Evolutionary conservation across 345 rosid genomes (phyloP).

Genomic region (Brassica juncea): DNA sequence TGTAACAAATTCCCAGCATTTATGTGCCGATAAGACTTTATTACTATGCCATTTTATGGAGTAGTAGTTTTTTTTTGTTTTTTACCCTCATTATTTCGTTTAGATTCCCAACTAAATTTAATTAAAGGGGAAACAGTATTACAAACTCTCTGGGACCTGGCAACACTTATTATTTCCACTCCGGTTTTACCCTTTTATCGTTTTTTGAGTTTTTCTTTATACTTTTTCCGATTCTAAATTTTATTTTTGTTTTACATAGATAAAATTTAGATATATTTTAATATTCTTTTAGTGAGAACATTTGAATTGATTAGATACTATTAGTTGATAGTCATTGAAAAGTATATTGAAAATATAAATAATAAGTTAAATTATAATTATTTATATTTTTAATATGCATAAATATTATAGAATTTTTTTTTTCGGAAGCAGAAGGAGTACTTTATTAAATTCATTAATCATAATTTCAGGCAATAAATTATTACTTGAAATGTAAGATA

Average conservation of each 20-base stretch:
- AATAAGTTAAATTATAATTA: too few species aligned
- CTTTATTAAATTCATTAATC: constrained; percentile 31
- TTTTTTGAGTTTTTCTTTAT: constrained; percentile 28
- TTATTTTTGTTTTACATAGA: too few species aligned
- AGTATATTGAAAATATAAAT: too few species aligned
- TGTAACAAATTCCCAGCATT: constrained; percentile 30
- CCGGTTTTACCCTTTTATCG: constrained; percentile 13
- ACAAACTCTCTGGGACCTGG: constrained; percentile 41
- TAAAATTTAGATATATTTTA: too few species aligned
- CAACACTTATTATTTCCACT: constrained; percentile 34
- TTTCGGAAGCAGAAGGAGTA: too few species aligned
- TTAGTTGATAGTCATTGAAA: too few species aligned
- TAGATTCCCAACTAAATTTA: constrained; percentile 34
- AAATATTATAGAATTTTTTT: too few species aligned
- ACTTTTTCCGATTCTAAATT: too few species aligned
- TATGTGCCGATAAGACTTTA: not conserved
- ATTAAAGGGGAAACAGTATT: constrained; percentile 29
- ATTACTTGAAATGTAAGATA: not conserved
- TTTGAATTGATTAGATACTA: too few species aligned
- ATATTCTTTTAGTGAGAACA: too few species aligned
- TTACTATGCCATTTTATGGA: too few species aligned
- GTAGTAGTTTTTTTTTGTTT: constrained; percentile 15
- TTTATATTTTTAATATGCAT: too few species aligned
- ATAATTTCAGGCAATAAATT: constrained; percentile 30
- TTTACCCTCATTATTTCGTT: constrained; percentile 4